Evolutionary conservation across 441 rosid genomes (phyloP).

Genomic region (Corymbia citriodora): DNA sequence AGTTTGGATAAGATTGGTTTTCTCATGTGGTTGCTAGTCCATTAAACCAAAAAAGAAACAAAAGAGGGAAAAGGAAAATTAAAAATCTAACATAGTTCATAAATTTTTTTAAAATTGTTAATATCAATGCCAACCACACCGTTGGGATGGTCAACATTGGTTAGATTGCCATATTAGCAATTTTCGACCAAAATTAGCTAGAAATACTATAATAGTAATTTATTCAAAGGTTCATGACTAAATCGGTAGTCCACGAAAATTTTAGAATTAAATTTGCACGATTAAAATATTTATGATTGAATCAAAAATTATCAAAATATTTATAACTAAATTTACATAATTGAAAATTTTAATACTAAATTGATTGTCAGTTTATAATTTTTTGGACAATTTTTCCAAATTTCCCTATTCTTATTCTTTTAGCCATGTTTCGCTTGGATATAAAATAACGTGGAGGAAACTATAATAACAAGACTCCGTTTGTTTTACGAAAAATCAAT

Average conservation of each 20-base stretch:
- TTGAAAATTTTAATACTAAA: fast-evolving
- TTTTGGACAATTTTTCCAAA: not conserved
- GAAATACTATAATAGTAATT: not conserved
- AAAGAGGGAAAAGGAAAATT: fast-evolving
- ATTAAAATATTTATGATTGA: fast-evolving
- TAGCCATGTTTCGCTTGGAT: not conserved
- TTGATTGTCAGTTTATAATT: too few species aligned
- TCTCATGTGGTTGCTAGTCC: fast-evolving
- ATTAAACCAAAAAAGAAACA: not conserved
- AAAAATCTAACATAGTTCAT: fast-evolving
- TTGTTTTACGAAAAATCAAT: too few species aligned
- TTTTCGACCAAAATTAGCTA: not conserved
- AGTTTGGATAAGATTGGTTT: fast-evolving
- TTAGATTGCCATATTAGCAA: fast-evolving
- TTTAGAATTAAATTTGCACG: too few species aligned
- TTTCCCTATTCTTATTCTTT: not conserved
- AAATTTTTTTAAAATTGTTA: too few species aligned
- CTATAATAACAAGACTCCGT: not conserved
- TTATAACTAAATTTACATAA: too few species aligned
- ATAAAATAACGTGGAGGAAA: not conserved
- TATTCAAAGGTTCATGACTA: too few species aligned
- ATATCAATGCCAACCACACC: fast-evolving
- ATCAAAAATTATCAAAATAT: not conserved
- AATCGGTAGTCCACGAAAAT: too few species aligned
- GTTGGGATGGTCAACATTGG: fast-evolving